Percentiles rank a stretch among this genome's conserved stretches.
Conservation (phyloP, 176 grass and related monocot genomes). For the Zea luxurians region DNA sequence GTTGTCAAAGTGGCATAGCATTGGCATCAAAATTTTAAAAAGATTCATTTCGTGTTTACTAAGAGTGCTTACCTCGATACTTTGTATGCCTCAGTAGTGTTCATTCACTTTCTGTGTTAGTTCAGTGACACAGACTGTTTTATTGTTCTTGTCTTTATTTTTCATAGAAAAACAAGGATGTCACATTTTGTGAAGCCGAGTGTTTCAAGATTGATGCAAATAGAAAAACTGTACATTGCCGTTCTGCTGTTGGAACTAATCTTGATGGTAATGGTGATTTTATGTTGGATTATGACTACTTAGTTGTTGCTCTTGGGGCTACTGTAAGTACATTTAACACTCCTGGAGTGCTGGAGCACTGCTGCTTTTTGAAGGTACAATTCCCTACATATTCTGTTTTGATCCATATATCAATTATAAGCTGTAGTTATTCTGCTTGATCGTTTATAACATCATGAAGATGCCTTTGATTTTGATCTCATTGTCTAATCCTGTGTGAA, state of each 20-base stretch:
- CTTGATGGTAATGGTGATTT: slow-evolving; percentile 88
- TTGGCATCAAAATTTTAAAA: neutral
- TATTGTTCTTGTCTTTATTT: slow-evolving; percentile 1
- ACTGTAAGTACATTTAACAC: slow-evolving; percentile 87
- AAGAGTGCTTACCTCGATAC: neutral
- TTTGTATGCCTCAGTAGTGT: neutral
- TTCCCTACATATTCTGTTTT: neutral
- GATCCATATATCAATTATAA: neutral
- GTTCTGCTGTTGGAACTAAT: slow-evolving; percentile 69
- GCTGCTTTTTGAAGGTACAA: slow-evolving; percentile 85
- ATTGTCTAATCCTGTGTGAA: neutral
- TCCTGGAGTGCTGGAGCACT: slow-evolving; percentile 81
- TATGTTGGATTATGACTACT: slow-evolving; percentile 78
- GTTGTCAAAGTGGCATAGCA: neutral
- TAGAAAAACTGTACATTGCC: slow-evolving; percentile 65
- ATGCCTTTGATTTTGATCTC: neutral
- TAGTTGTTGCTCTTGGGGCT: slow-evolving; percentile 84
- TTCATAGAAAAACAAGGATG: slow-evolving; percentile 64
- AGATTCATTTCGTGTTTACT: neutral
- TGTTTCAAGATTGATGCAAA: slow-evolving; percentile 86
- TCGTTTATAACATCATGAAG: neutral
- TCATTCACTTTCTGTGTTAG: neutral
- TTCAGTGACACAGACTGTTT: neutral
- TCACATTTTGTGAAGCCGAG: slow-evolving; percentile 81
- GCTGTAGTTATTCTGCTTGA: slow-evolving; percentile 10